Conservation (phyloP, 2,329 filamentous ascomycete species). For the Aphanoascus verrucosus region DNA sequence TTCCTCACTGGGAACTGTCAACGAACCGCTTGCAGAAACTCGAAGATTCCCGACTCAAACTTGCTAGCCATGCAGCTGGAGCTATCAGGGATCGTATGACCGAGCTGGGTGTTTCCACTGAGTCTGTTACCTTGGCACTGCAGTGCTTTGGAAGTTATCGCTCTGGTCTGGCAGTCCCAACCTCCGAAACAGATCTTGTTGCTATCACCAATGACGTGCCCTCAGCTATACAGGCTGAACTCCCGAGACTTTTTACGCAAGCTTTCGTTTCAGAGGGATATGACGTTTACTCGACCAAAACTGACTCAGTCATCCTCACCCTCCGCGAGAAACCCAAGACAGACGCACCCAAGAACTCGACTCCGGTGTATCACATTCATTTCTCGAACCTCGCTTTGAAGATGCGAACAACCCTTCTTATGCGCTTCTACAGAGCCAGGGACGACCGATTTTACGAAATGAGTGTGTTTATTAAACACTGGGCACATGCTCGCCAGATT, state of each 20-base stretch:
- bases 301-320: constrained; percentile 63
- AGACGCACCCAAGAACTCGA: neutral
- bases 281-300: constrained; percentile 55
- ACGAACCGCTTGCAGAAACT: neutral
- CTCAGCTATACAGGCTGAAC: constrained; percentile 48
- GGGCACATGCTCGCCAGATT: constrained; percentile 76
- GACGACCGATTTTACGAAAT: constrained; percentile 68
- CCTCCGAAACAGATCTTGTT: constrained; percentile 77
- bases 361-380: constrained; percentile 56
- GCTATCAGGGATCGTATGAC: constrained; percentile 5
- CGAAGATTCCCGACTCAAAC: constrained; percentile 9
- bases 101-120: neutral
- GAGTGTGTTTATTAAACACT: constrained; percentile 79
- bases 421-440: constrained; percentile 71
- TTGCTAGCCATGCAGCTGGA: neutral
- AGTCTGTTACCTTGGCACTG: constrained; percentile 31
- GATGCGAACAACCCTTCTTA: constrained; percentile 69
- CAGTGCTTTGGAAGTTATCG: constrained; percentile 68
- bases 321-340: constrained; percentile 60
- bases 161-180: constrained; percentile 75
- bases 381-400: constrained; percentile 68
- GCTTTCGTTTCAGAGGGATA: constrained; percentile 36
- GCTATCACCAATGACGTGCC: constrained; percentile 39
- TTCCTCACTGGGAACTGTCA: constrained; percentile 8
- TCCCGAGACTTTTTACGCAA: constrained; percentile 66